A percentile compares a stretch with the other conserved stretches of the same genome.
Evolutionary conservation across 179 eudicot genomes (phyloP).

Genomic region (Nepenthes alata): DNA sequence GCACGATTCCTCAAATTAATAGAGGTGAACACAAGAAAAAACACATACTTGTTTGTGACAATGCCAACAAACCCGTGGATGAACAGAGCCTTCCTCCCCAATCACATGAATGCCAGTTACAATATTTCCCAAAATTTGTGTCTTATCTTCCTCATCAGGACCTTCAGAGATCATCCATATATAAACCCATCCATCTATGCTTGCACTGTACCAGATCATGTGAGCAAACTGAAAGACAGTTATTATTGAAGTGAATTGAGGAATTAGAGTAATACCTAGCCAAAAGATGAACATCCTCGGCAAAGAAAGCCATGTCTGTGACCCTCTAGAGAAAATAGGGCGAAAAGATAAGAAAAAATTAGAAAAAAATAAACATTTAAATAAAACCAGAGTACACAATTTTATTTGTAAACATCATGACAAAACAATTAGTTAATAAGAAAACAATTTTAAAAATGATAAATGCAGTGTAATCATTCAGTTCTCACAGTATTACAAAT

Average conservation of each 20-base stretch:
- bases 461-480: neutral
- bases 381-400: neutral
- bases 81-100: constrained; percentile 74
- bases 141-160: constrained; percentile 73
- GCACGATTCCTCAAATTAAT: neutral
- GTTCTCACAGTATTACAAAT: no score
- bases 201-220: constrained; percentile 50
- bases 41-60: constrained; percentile 84
- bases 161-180: constrained; percentile 94
- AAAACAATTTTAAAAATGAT: neutral
- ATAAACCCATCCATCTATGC: constrained; percentile 83
- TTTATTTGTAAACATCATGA: neutral
- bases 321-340: constrained; percentile 54
- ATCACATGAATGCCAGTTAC: constrained; percentile 64
- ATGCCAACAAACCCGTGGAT: constrained; percentile 97
- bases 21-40: neutral
- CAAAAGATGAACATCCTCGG: constrained; percentile 95
- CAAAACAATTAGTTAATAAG: neutral
- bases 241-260: neutral
- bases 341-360: constrained; percentile 3
- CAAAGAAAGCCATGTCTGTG: constrained; percentile 97
- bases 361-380: neutral
- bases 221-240: constrained; percentile 13
- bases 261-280: constrained; percentile 56
- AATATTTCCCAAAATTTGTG: constrained; percentile 65